A percentile compares a stretch with the other conserved stretches of the same genome.
phyloP scores from a whole-genome alignment of 176 grass and related monocot genomes.

The Coix lacrymajobi region DNA sequence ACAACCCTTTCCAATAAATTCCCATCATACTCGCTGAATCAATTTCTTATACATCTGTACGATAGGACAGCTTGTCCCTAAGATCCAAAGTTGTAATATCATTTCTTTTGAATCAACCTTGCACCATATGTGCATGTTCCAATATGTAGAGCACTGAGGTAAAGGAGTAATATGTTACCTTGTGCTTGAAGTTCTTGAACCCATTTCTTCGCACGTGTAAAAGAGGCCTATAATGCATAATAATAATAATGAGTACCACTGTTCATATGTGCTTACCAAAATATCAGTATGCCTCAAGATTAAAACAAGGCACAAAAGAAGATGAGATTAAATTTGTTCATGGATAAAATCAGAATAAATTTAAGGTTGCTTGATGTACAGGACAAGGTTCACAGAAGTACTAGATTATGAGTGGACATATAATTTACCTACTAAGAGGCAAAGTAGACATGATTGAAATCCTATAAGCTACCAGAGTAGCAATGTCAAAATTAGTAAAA shows the following conservation, averaged over 20 bases:
- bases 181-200: constrained; percentile 93
- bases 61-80: background rate
- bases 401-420: background rate
- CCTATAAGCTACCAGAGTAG: background rate
- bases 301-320: background rate
- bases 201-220: constrained; percentile 85
- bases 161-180: constrained; percentile 38
- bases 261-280: background rate
- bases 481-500: background rate
- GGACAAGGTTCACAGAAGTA: background rate
- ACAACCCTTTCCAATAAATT: background rate
- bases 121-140: background rate
- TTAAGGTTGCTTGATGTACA: background rate
- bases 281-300: background rate
- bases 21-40: background rate
- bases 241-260: background rate
- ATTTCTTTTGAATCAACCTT: background rate
- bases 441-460: background rate
- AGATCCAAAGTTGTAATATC: background rate
- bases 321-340: background rate
- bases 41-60: background rate
- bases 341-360: background rate
- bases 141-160: background rate
- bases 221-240: constrained; percentile 60
- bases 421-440: background rate